Conservation (phyloP, 1,284 basidiomycete species). For the Cutaneotrichosporon sp. region DNA sequence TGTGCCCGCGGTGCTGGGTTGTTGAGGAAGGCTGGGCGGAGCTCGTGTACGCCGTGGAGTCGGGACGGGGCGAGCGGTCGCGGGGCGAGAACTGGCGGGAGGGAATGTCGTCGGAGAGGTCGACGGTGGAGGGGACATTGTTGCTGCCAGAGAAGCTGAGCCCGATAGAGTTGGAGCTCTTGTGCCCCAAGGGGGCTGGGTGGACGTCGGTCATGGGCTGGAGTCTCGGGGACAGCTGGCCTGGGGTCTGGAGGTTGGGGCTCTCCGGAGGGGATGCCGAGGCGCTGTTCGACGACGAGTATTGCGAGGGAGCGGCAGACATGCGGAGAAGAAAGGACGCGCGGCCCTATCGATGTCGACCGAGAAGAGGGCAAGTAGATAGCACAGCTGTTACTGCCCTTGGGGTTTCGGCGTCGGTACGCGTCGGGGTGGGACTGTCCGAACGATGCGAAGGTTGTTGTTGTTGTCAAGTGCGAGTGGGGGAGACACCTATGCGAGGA, state of each 20-base stretch:
- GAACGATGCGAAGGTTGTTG: not conserved
- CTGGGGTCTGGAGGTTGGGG: conserved; percentile 18
- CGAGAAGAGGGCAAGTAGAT: not conserved
- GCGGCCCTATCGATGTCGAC: not conserved
- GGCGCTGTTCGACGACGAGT: conserved; percentile 6
- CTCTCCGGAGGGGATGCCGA: conserved; percentile 23
- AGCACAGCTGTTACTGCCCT: not conserved
- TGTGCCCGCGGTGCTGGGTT: not conserved
- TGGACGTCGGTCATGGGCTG: not conserved
- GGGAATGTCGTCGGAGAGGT: conserved; percentile 12
- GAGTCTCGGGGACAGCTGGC: not conserved
- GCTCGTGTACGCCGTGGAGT: conserved; percentile 1
- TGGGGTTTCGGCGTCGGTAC: not conserved
- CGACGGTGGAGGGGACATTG: conserved; percentile 2
- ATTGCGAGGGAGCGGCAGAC: not conserved
- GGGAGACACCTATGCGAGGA: not conserved
- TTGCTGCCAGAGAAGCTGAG: not conserved
- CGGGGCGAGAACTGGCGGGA: not conserved
- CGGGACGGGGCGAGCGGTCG: not conserved
- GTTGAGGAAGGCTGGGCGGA: not conserved
- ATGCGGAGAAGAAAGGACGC: not conserved
- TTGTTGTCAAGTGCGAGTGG: not conserved
- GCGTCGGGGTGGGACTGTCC: not conserved
- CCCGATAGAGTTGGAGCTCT: conserved; percentile 3
- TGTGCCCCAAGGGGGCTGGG: not conserved